These are phyloP conservation scores for Macaranga tanarius DNA, from an alignment of 441 rosid species.

Conservation along the genomic window DNA sequence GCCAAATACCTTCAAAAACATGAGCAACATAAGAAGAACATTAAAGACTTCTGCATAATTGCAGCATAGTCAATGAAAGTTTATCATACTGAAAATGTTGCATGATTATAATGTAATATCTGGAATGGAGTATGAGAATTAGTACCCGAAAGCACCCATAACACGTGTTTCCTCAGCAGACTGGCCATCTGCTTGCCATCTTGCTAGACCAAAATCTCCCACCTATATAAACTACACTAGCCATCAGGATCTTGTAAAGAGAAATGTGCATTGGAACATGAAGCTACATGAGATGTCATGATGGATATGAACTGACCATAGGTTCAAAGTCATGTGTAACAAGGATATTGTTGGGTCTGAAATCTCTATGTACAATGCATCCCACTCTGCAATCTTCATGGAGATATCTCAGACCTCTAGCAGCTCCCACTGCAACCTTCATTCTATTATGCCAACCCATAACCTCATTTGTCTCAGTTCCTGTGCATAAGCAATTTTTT, in stretches of 20 bases:
- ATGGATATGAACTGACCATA: slow-evolving; percentile 35
- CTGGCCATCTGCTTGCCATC: slow-evolving; percentile 57
- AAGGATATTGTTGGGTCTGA: slow-evolving; percentile 54
- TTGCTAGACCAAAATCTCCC: slow-evolving; percentile 60
- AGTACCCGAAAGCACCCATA: slow-evolving; percentile 54
- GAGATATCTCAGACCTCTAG: slow-evolving; percentile 56
- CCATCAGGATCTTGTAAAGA: neutral
- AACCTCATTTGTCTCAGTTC: slow-evolving; percentile 25
- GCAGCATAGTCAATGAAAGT: neutral
- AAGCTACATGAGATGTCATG: neutral
- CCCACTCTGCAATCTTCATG: slow-evolving; percentile 67
- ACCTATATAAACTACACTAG: slow-evolving; percentile 29
- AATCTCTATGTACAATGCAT: slow-evolving; percentile 55
- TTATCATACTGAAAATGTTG: neutral
- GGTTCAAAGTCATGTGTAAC: slow-evolving; percentile 63
- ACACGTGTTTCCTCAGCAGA: slow-evolving; percentile 48
- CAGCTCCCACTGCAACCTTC: slow-evolving; percentile 55
- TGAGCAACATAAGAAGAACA: neutral
- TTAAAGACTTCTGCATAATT: neutral
- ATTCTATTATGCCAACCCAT: slow-evolving; percentile 50
- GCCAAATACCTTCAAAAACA: slow-evolving; percentile 44
- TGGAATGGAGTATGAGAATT: neutral
- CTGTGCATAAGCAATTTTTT: slow-evolving; percentile 15
- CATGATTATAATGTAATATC: neutral
- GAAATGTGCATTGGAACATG: neutral